phyloP scores from a whole-genome alignment of 2,329 filamentous ascomycete genomes.

The Colletotrichum lindemuthianum region DNA sequence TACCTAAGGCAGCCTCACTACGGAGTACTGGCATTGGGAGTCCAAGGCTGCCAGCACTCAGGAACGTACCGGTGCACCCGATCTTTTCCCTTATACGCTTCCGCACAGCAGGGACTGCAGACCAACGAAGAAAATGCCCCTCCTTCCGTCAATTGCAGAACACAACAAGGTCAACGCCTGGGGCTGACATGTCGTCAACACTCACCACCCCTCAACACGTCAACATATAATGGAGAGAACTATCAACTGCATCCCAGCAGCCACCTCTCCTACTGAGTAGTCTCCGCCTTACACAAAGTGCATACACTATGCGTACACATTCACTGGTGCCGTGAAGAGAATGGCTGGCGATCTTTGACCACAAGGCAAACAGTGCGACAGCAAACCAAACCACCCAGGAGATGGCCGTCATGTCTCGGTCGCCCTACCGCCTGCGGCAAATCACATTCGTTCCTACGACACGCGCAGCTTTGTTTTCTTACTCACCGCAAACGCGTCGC shows the following conservation, averaged over 20 bases:
- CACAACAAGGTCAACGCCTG: slow-evolving; percentile 14
- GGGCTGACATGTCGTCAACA: background rate
- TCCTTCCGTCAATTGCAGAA: slow-evolving; percentile 9
- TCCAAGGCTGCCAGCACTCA: no score
- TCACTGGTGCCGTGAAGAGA: background rate
- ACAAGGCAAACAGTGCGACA: background rate
- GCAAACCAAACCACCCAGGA: background rate
- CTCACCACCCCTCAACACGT: slow-evolving; percentile 1
- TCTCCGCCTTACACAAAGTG: background rate
- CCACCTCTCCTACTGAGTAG: background rate
- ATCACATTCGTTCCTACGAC: background rate
- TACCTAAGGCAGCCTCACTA: background rate
- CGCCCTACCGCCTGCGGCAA: background rate
- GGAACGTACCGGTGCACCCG: slow-evolving; percentile 6
- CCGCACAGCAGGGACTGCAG: background rate
- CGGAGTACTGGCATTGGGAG: no score
- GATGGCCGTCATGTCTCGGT: slow-evolving; percentile 11
- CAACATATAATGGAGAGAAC: background rate
- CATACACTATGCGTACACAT: background rate
- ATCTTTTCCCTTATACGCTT: background rate
- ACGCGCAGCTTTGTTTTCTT: slow-evolving; percentile 2
- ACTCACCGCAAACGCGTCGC: slow-evolving; percentile 19
- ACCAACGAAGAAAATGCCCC: background rate
- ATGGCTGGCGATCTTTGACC: background rate
- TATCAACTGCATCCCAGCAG: background rate